These are phyloP conservation scores for Chlorella vulgaris DNA, from an alignment of 139 green algal species.

Conservation along the genomic window DNA sequence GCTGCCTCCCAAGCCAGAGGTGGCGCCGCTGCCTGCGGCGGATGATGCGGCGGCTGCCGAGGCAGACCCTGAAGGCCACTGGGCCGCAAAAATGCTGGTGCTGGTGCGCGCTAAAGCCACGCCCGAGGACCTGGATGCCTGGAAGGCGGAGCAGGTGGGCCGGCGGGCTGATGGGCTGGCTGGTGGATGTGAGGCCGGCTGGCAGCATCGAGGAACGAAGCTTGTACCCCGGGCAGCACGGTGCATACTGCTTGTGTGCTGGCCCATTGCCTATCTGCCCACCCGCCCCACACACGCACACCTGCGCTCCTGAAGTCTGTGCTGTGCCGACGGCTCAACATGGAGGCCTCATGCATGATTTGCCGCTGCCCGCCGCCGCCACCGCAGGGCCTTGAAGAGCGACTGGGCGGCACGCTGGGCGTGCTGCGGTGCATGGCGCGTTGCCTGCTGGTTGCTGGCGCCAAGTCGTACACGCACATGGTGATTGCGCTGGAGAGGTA, in stretches of 20 bases:
- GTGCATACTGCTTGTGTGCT: too few relatives aligned
- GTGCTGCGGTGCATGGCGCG: constrained; percentile 56
- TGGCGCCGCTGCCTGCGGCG: constrained; percentile 50
- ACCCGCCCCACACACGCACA: too few relatives aligned
- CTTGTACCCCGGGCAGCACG: too few relatives aligned
- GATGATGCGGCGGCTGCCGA: not conserved
- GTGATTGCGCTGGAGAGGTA: constrained; percentile 84
- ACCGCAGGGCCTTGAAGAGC: constrained; percentile 26
- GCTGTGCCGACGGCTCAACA: too few relatives aligned
- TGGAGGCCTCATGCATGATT: too few relatives aligned
- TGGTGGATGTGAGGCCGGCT: not conserved
- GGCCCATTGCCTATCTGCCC: too few relatives aligned
- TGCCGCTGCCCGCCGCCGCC: not conserved
- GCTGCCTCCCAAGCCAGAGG: constrained; percentile 59
- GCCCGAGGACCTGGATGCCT: constrained; percentile 34
- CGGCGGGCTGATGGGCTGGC: not conserved
- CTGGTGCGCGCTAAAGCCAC: constrained; percentile 37
- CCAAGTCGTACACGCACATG: constrained; percentile 87
- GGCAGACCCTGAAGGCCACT: constrained; percentile 30
- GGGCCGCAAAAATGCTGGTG: constrained; percentile 52
- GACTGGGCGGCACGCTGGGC: constrained; percentile 44
- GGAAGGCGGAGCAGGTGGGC: constrained; percentile 22
- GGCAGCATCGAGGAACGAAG: too few relatives aligned
- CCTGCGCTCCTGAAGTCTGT: too few relatives aligned
- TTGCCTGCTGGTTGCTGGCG: constrained; percentile 71